Conservation (phyloP, 2,329 filamentous ascomycete genomes). For the Cladophialophora chaetospira region DNA sequence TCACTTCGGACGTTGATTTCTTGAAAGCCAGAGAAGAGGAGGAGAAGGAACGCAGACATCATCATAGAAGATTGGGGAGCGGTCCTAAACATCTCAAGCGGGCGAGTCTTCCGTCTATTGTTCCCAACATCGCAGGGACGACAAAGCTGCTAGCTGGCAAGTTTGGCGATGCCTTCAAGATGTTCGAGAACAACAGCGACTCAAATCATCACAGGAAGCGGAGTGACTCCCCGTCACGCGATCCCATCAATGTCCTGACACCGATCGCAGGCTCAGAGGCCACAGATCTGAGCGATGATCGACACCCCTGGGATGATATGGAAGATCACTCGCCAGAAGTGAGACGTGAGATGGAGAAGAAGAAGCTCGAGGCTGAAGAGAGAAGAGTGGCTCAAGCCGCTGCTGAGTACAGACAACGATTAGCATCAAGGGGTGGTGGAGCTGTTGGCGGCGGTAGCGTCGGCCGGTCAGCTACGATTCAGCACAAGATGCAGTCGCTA, state of each 20-base stretch:
- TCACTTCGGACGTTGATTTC: slow-evolving; percentile 80
- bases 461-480: slow-evolving; percentile 77
- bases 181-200: slow-evolving; percentile 68
- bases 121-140: slow-evolving; percentile 64
- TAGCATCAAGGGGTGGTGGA: slow-evolving; percentile 62
- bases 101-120: slow-evolving; percentile 67
- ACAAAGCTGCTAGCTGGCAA: slow-evolving; percentile 84
- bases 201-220: slow-evolving; percentile 35
- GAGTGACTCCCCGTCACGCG: slow-evolving; percentile 48
- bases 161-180: slow-evolving; percentile 91
- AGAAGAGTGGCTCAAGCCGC: slow-evolving; percentile 84
- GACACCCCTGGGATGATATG: slow-evolving; percentile 63
- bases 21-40: slow-evolving; percentile 72
- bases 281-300: slow-evolving; percentile 68
- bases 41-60: slow-evolving; percentile 60
- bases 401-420: slow-evolving; percentile 78
- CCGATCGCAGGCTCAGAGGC: slow-evolving; percentile 77
- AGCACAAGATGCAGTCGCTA: slow-evolving; percentile 84
- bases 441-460: slow-evolving; percentile 47
- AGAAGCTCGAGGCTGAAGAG: slow-evolving; percentile 82
- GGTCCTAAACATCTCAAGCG: slow-evolving; percentile 65
- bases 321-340: slow-evolving; percentile 82
- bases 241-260: slow-evolving; percentile 55
- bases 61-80: slow-evolving; percentile 58
- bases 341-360: slow-evolving; percentile 83